Evolutionary conservation across 2,329 filamentous ascomycete genomes (phyloP).

Genomic region (Botrytis byssoidea): DNA sequence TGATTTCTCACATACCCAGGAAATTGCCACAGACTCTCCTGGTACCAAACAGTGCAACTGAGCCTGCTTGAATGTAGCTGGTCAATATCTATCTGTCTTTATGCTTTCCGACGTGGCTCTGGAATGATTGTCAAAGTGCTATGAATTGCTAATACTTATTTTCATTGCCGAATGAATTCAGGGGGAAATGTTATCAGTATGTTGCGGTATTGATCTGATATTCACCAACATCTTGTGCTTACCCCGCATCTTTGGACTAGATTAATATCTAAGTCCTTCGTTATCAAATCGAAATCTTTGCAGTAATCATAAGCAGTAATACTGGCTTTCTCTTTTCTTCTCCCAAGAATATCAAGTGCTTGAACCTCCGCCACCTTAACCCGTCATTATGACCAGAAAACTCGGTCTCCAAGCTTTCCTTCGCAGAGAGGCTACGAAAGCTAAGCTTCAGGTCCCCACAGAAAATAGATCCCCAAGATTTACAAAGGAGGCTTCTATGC

Average conservation of each 20-base stretch:
- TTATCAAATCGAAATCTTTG: background rate
- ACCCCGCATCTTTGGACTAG: background rate
- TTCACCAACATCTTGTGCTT: background rate
- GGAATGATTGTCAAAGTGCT: background rate
- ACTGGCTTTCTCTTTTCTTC: background rate
- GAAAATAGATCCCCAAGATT: background rate
- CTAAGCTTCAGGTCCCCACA: conserved; percentile 6
- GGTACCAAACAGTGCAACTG: background rate
- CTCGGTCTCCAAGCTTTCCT: conserved; percentile 20
- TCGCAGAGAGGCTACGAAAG: conserved; percentile 22
- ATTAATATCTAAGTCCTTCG: background rate
- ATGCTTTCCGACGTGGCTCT: background rate
- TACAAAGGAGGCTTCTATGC: background rate
- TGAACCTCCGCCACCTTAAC: background rate
- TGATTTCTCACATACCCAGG: background rate
- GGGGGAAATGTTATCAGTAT: background rate
- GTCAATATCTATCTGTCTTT: background rate
- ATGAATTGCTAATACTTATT: background rate
- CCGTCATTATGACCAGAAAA: background rate
- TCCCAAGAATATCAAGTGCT: background rate
- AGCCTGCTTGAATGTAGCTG: background rate
- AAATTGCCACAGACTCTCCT: background rate
- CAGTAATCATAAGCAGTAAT: background rate
- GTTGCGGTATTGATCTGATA: background rate
- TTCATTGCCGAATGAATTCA: background rate